Evolutionary conservation across 495 filamentous ascomycete species (phyloP).

Genomic region (Aspergillus cristatus): DNA sequence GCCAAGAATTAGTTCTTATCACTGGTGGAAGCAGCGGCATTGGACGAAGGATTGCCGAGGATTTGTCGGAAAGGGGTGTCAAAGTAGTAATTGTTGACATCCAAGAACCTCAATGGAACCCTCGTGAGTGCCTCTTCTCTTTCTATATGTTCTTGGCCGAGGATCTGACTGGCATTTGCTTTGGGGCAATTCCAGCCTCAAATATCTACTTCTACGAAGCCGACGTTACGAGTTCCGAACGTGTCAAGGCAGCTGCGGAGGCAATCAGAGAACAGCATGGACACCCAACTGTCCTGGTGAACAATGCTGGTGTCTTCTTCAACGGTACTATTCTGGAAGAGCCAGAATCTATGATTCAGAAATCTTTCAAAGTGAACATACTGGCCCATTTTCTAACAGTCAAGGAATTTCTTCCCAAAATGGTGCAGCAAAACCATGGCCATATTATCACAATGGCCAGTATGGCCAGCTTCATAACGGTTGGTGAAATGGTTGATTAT

Average conservation of each 20-base stretch:
- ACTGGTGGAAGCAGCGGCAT: constrained; percentile 58
- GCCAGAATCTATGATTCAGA: constrained; percentile 20
- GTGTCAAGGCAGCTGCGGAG: neutral
- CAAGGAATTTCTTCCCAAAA: constrained; percentile 44
- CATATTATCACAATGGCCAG: constrained; percentile 43
- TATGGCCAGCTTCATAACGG: constrained; percentile 31
- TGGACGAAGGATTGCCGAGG: constrained; percentile 46
- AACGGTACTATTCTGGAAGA: constrained; percentile 25
- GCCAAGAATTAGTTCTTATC: constrained; percentile 49
- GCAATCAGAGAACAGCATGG: constrained; percentile 23
- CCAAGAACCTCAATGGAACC: too few species aligned
- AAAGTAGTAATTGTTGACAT: constrained; percentile 57
- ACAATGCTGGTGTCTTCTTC: constrained; percentile 40
- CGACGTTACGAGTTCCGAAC: neutral
- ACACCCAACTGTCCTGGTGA: constrained; percentile 37
- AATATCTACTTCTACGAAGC: neutral
- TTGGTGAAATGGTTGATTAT: constrained; percentile 33
- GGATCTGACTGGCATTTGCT: too few species aligned
- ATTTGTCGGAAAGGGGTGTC: constrained; percentile 43
- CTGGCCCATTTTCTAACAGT: constrained; percentile 36
- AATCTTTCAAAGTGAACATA: constrained; percentile 39
- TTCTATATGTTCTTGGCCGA: too few species aligned
- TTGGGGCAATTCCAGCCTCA: too few species aligned
- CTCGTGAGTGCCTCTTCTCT: too few species aligned
- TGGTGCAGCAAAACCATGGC: constrained; percentile 43